Evolutionary conservation across 2,329 filamentous ascomycete genomes (phyloP), one percentile per base, ranked within the genome.

Genomic region (Aspergillus bombycis): DNA sequence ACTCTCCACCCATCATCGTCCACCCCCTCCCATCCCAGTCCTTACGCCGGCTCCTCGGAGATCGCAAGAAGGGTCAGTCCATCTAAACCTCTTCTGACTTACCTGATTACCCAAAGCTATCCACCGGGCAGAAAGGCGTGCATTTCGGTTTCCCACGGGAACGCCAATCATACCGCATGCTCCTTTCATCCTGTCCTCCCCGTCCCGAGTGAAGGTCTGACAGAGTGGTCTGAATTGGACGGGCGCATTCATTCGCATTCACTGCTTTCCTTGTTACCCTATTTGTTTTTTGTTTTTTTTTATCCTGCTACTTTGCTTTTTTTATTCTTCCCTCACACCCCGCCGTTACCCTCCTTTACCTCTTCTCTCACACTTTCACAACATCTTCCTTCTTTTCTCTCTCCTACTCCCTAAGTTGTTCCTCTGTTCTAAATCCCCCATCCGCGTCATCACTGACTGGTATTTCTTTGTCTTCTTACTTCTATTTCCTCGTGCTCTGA

Each of bases 101-200:
- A 26, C 12, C 16, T 26, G 43, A 48, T 41, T 56, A 50, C 53
- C 57, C 58, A 58, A 60, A 57, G 16, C 28, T 50, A 56, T 56
- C 48, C 41, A 41, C 52, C 34, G 52, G 52, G 32, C 21, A 48
- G 38, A 54, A 23, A 36, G 38, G 21, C 48, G 55, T 65, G 58
- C 64, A 66, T 66, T 57, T 62, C 57, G 62, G 57, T 58, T 62
- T 60, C 54, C 62, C 43, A 60, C 60, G 64, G 64, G 53, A 64
- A 64, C 57, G 57, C 62, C 64, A 64, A 64, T 66, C 64, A 63
- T 43, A 60, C 64, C 58, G 59, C 59, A 56, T 58, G 58, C 50
- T 68, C 55, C 61, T 64, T 62, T 58, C 56, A 60, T 59, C 45
- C 41, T 41, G 58, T 61, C 60, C 57, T 54, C 58, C 48, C 52